These are phyloP conservation scores for Monosporascus sp. DNA, from an alignment of 2,329 filamentous ascomycete genomes.

Conservation along the genomic window DNA sequence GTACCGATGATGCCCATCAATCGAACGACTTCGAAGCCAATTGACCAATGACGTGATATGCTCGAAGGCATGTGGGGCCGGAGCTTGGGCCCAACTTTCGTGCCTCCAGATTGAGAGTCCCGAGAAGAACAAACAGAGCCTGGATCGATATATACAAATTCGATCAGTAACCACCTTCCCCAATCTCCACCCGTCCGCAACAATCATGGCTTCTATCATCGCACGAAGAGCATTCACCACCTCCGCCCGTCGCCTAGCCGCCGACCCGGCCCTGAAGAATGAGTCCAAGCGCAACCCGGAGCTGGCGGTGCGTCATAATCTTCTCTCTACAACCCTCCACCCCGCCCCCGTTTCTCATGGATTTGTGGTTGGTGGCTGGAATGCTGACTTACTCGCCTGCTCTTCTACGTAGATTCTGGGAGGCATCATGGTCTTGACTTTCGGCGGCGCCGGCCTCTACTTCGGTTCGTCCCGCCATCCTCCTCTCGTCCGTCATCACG, in stretches of 20 bases:
- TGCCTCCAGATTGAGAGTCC: neutral
- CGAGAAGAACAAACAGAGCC: too few relatives aligned
- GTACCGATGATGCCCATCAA: neutral
- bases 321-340: too few relatives aligned
- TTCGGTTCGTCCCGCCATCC: conserved; percentile 53
- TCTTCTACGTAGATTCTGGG: conserved; percentile 66
- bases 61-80: neutral
- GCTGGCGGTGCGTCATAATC: conserved; percentile 36
- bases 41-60: neutral
- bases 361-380: neutral
- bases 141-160: too few relatives aligned
- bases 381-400: conserved; percentile 12
- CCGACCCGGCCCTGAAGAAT: conserved; percentile 43
- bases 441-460: conserved; percentile 85
- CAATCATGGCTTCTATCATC: conserved; percentile 50
- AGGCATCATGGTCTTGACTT: conserved; percentile 82
- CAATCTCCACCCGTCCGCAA: neutral
- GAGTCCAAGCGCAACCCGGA: conserved; percentile 53
- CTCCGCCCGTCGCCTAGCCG: conserved; percentile 43
- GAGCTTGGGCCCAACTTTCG: neutral
- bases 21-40: neutral
- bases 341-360: neutral
- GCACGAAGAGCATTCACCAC: conserved; percentile 52
- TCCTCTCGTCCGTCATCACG: neutral
- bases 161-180: too few relatives aligned